Base-by-base conservation (phyloP, 2,329 filamentous ascomycete genomes). In the Diplodia scrobiculata region DNA sequence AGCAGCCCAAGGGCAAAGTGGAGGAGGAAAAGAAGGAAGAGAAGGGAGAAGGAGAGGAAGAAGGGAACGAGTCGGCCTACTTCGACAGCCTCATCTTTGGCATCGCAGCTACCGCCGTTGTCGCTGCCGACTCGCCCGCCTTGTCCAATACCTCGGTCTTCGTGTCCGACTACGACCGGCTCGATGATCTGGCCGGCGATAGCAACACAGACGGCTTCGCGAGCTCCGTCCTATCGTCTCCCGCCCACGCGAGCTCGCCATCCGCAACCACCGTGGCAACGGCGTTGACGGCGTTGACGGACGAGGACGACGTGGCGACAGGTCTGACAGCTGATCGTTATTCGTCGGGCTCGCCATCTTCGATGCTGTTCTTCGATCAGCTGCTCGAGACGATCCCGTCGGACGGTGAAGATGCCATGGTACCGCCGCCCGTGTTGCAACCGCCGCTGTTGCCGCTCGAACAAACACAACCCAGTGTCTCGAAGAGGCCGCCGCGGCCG, bases 161-260 rank as follows among this genome's bases (percentile, higher is more conserved):
- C 38, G 63, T 65, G 9, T 54, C 50, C 10, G 50, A 65, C n/a
- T 65, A 65, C 38, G 63, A 65, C 51, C 50, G 63, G n/a, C 51
- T 65, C 21, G 63, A 65, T 29, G 50, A 65, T 13, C 50, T 47
- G 7, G 32, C 52, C 21, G 60, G 41, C 9, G 51, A 32, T 13
- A 21, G 41, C 13, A 41, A 64, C 14, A 34, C 29, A 17, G 51
- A 48, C n/a, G 47, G 41, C 19, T 53, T 48, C 21, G 9, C 41
- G 14, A 36, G 41, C 10, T 48, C 58, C 14, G 32, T 48, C 29
- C 48, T 50, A 45, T 58, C 53, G 6, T 48, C 53, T 6, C 32
- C 54, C 34, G 45, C 41, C 14, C 19, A 27, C 25, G 36, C 38
- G 29, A 50, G 41, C 13, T 58, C 53, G 11, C 38, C 58, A 2